Conservation (phyloP, 768 basidiomycete genomes). For the Xanthoconium purpureum region DNA sequence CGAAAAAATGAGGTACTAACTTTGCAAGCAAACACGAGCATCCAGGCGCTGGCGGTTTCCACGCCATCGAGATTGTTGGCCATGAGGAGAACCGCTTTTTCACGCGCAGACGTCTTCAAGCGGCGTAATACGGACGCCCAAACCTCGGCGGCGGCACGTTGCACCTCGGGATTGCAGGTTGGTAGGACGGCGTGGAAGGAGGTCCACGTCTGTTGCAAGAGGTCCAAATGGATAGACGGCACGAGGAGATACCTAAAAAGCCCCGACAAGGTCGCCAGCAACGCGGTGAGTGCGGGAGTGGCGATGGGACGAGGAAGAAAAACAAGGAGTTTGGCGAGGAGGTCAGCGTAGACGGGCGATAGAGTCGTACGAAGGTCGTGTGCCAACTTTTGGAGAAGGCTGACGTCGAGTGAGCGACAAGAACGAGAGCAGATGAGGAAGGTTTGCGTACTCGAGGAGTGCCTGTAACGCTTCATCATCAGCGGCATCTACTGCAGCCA, state of each 20-base stretch:
- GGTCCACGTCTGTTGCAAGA: conserved; percentile 61
- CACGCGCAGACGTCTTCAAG: conserved; percentile 58
- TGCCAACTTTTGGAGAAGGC: conserved; percentile 72
- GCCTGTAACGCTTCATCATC: conserved; percentile 73
- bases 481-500: conserved; percentile 49
- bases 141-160: conserved; percentile 77
- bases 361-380: conserved; percentile 82
- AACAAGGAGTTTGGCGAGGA: conserved; percentile 54
- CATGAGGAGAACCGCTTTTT: conserved; percentile 55
- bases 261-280: conserved; percentile 65
- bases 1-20: conserved; percentile 33
- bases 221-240: conserved; percentile 51
- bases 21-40: conserved; percentile 76
- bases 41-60: conserved; percentile 71
- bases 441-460: conserved; percentile 65
- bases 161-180: conserved; percentile 66
- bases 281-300: conserved; percentile 53
- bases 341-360: conserved; percentile 53
- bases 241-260: conserved; percentile 74
- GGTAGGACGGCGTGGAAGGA: conserved; percentile 48
- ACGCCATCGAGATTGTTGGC: conserved; percentile 46
- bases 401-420: conserved; percentile 30
- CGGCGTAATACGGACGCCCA: conserved; percentile 80
- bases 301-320: conserved; percentile 60
- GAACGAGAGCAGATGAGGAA: neutral